A percentile compares a stretch with the other conserved stretches of the same genome.
phyloP scores from a whole-genome alignment of 164 flowering plant species.

The Santalum album region DNA sequence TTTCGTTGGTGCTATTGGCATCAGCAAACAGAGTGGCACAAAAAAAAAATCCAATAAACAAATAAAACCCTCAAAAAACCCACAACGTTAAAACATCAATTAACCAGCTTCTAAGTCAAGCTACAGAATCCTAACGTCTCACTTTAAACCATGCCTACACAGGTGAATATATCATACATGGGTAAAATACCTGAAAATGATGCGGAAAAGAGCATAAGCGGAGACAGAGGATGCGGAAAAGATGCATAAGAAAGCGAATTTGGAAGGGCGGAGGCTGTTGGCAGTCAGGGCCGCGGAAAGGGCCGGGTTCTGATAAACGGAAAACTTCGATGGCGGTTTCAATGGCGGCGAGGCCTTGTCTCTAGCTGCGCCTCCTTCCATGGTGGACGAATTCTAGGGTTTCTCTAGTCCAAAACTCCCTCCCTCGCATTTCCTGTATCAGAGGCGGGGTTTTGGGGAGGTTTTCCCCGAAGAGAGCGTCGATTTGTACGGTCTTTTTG shows the following conservation, averaged over 20 bases:
- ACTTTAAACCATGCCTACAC: too few relatives aligned
- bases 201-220: conserved; percentile 32
- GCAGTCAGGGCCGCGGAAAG: conserved; percentile 74
- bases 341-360: conserved; percentile 21
- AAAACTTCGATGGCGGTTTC: conserved; percentile 52
- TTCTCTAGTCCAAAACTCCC: neutral
- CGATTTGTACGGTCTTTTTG: too few relatives aligned
- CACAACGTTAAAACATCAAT: too few relatives aligned
- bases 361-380: conserved; percentile 11
- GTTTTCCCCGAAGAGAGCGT: too few relatives aligned
- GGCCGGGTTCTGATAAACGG: conserved; percentile 71
- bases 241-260: conserved; percentile 36
- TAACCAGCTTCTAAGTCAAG: too few relatives aligned
- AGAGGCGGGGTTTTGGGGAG: neutral
- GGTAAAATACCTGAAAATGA: conserved; percentile 48
- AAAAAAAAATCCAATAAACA: too few relatives aligned
- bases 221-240: conserved; percentile 47
- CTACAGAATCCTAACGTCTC: too few relatives aligned
- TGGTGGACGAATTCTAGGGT: conserved; percentile 2
- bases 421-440: too few relatives aligned
- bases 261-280: conserved; percentile 61
- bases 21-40: too few relatives aligned
- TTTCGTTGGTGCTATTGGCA: too few relatives aligned
- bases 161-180: too few relatives aligned
- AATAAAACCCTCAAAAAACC: too few relatives aligned